Conservation (phyloP, 805 yeast species). For the Hanseniaspora thailandica region DNA sequence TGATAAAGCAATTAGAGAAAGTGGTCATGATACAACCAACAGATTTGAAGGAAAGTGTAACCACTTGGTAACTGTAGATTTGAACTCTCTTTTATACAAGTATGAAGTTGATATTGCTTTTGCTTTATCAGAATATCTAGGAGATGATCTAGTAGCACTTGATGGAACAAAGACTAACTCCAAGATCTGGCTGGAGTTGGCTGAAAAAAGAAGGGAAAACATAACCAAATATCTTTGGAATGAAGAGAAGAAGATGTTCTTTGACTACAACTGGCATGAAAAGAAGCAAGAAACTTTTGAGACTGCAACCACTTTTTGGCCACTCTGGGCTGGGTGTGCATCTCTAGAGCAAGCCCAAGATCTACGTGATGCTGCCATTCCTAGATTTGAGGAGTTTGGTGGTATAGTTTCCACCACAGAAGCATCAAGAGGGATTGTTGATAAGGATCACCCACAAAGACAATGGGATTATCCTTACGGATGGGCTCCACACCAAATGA, state of each 20-base stretch:
- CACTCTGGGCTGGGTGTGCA: conserved; percentile 74
- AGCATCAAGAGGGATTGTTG: conserved; percentile 57
- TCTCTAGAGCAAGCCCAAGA: conserved; percentile 53
- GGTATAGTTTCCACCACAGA: conserved; percentile 81
- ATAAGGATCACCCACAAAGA: conserved; percentile 64
- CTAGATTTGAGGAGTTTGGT: conserved; percentile 71
- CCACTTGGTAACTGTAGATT: conserved; percentile 76
- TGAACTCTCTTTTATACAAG: conserved; percentile 74
- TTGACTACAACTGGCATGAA: conserved; percentile 64
- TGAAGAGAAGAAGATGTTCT: conserved; percentile 62
- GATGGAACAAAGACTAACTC: conserved; percentile 37
- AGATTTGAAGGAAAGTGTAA: conserved; percentile 86
- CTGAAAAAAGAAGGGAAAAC: conserved; percentile 40
- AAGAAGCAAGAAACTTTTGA: conserved; percentile 53
- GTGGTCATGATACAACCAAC: conserved; percentile 91
- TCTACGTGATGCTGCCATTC: conserved; percentile 46
- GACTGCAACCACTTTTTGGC: conserved; percentile 85
- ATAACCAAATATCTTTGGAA: conserved; percentile 75
- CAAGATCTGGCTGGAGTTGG: conserved; percentile 49
- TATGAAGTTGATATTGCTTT: conserved; percentile 77
- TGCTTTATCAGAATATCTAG: conserved; percentile 45
- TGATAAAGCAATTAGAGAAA: conserved; percentile 89
- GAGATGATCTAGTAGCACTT: conserved; percentile 34
- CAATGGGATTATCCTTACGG: conserved; percentile 99
- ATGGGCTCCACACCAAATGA: conserved; percentile 96